Conservation (phyloP, 1,284 basidiomycete species). For the Singerocomus inundabilis region DNA sequence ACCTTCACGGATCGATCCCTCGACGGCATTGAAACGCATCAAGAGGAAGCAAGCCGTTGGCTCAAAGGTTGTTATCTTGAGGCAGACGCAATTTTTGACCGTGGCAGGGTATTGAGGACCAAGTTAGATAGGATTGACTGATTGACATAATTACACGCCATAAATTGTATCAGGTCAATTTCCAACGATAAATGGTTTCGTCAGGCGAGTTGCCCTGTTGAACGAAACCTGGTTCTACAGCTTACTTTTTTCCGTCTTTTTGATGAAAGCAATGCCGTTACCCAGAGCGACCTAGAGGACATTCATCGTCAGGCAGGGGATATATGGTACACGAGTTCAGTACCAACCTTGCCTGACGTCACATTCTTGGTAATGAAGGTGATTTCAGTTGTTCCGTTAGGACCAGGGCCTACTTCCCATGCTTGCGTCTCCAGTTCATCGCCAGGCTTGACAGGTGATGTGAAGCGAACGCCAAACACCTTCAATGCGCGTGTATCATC, state of each 20-base stretch:
- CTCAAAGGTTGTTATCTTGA: conserved; percentile 77
- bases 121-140: conserved; percentile 15
- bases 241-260: conserved; percentile 52
- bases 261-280: conserved; percentile 58
- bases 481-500: conserved; percentile 60
- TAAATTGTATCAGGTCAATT: neutral
- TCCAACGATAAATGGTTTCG: neutral
- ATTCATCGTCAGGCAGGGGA: neutral
- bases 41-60: conserved; percentile 58
- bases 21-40: conserved; percentile 14
- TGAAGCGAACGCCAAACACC: conserved; percentile 72
- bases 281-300: conserved; percentile 47
- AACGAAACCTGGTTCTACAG: conserved; percentile 36
- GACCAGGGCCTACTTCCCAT: conserved; percentile 73
- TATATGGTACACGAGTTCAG: neutral
- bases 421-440: conserved; percentile 74
- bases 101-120: conserved; percentile 37
- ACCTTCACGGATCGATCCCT: conserved; percentile 58
- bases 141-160: neutral
- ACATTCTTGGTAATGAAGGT: conserved; percentile 71
- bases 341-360: conserved; percentile 62
- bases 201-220: neutral
- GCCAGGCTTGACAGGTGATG: conserved; percentile 77
- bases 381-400: conserved; percentile 65
- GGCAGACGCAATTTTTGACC: conserved; percentile 63